These are phyloP conservation scores for Malassezia yamatoensis DNA, from an alignment of 1,284 basidiomycete genomes.

Conservation along the genomic window DNA sequence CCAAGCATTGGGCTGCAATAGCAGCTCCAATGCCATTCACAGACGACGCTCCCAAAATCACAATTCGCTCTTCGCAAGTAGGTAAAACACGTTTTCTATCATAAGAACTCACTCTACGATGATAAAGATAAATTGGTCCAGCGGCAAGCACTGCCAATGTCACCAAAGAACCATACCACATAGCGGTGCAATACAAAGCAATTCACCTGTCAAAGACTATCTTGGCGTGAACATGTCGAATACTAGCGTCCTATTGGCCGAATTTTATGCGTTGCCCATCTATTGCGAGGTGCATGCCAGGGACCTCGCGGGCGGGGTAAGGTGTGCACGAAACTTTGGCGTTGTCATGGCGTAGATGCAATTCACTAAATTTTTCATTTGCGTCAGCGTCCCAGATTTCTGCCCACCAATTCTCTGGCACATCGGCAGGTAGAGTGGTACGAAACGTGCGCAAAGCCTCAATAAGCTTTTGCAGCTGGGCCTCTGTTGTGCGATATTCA, in stretches of 20 bases:
- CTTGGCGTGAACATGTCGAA: not conserved
- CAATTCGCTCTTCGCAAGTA: constrained; percentile 19
- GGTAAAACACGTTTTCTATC: constrained; percentile 1
- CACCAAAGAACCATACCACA: not conserved
- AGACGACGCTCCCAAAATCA: constrained; percentile 18
- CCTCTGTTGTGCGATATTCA: constrained; percentile 26
- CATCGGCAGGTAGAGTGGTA: not conserved
- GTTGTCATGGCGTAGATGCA: not conserved
- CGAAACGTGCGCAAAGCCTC: constrained; percentile 15
- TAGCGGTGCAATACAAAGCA: not conserved
- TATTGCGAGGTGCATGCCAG: constrained; percentile 26
- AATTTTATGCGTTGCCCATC: constrained; percentile 31
- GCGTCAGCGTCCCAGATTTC: constrained; percentile 28
- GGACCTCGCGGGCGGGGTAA: constrained; percentile 17
- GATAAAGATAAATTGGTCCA: not conserved
- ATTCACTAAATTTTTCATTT: constrained; percentile 16
- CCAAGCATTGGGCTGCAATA: constrained; percentile 7
- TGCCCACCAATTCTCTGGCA: constrained; percentile 24
- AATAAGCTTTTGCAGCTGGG: constrained; percentile 19
- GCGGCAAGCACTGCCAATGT: not conserved
- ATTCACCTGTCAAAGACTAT: not conserved
- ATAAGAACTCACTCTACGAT: not conserved
- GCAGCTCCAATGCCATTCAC: constrained; percentile 13
- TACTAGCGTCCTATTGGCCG: not conserved
- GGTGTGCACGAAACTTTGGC: not conserved